Evolutionary conservation across 345 rosid species (phyloP).

Genomic region (Kernera saxatilis): DNA sequence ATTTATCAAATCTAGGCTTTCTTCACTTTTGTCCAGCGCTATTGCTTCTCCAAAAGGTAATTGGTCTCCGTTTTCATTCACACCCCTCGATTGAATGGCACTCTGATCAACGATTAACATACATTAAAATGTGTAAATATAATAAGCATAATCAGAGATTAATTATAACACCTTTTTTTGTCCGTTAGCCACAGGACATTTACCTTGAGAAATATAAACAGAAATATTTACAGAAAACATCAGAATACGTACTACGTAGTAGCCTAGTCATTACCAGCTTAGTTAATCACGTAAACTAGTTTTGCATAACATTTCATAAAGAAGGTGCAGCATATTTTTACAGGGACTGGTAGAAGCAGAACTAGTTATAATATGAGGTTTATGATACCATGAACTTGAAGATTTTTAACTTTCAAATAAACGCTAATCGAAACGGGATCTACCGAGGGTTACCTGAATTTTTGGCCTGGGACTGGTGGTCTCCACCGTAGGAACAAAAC

Average conservation of each 20-base stretch:
- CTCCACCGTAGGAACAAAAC: conserved; percentile 17
- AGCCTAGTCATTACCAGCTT: background rate
- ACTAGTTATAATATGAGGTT: background rate
- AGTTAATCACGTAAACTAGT: background rate
- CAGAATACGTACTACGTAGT: background rate
- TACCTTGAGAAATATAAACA: background rate
- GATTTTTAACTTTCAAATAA: background rate
- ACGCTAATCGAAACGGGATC: background rate
- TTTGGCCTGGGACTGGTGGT: conserved; percentile 16
- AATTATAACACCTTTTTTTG: background rate
- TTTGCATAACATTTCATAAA: background rate
- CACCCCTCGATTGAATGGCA: conserved; percentile 34
- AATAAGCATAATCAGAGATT: background rate
- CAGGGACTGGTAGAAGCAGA: background rate
- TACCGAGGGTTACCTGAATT: conserved; percentile 17
- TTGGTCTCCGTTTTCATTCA: conserved; percentile 39
- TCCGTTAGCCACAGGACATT: background rate
- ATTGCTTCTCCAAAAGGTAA: conserved; percentile 34
- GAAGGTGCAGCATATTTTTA: background rate
- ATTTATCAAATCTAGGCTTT: conserved; percentile 46
- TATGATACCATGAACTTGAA: conserved; percentile 5
- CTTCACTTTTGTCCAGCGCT: conserved; percentile 36
- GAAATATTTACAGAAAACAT: background rate
- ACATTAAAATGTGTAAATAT: background rate
- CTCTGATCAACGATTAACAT: conserved; percentile 40